A percentile compares a stretch with the other conserved stretches of the same genome.
phyloP scores from a whole-genome alignment of 805 yeast genomes.

The Saccharomycopsis sp. region DNA sequence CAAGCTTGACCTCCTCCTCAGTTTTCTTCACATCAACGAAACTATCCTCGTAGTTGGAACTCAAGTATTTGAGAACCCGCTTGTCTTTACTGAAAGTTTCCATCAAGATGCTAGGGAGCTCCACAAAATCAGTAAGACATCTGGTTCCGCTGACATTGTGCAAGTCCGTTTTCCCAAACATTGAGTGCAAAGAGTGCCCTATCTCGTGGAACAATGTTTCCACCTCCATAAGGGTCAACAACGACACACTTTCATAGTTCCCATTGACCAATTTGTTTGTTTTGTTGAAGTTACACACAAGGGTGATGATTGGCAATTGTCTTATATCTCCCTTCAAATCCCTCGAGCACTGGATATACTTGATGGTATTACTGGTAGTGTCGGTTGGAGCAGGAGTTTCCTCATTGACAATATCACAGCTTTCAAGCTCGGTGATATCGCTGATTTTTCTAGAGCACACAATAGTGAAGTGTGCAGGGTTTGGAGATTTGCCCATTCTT shows the following conservation, averaged over 20 bases:
- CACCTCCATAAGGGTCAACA: slow-evolving; percentile 68
- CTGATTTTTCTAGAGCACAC: slow-evolving; percentile 82
- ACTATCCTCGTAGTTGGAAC: slow-evolving; percentile 47
- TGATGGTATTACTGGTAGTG: slow-evolving; percentile 2
- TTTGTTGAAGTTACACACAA: slow-evolving; percentile 73
- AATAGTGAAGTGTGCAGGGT: slow-evolving; percentile 94
- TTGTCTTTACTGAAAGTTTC: slow-evolving; percentile 85
- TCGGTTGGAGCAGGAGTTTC: not conserved
- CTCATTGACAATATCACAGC: slow-evolving; percentile 23
- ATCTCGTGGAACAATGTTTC: slow-evolving; percentile 96
- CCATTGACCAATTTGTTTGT: slow-evolving; percentile 29
- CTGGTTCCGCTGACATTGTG: slow-evolving; percentile 94
- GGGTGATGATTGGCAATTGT: slow-evolving; percentile 85
- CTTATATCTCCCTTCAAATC: slow-evolving; percentile 39
- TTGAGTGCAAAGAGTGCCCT: slow-evolving; percentile 99
- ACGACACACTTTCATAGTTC: slow-evolving; percentile 38
- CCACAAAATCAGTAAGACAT: slow-evolving; percentile 94
- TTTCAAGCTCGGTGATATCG: slow-evolving; percentile 38
- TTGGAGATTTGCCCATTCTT: slow-evolving; percentile 64
- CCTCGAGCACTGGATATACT: slow-evolving; percentile 20
- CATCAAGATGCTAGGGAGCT: slow-evolving; percentile 93
- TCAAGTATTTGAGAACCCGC: slow-evolving; percentile 65
- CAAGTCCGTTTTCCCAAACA: slow-evolving; percentile 84
- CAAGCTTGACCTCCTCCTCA: not conserved
- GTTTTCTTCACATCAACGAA: not conserved